These are phyloP conservation scores for Perkinsus olseni DNA, from an alignment of 169 alveolate genomes.

Conservation along the genomic window DNA sequence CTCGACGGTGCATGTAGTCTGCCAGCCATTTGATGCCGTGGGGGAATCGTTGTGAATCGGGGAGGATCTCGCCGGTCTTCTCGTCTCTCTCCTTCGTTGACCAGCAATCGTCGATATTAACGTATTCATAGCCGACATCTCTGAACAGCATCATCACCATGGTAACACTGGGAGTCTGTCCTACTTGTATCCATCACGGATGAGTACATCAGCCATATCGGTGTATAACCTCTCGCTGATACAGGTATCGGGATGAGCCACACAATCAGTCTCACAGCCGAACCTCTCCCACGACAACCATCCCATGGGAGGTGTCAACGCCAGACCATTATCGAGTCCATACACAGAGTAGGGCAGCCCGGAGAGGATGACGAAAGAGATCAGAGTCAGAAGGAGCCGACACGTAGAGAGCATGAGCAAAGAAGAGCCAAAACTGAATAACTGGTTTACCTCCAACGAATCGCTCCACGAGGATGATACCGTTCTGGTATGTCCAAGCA, in stretches of 20 bases:
- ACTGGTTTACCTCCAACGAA: no score
- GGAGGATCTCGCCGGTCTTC: slow-evolving; percentile 34
- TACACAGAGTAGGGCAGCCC: background rate
- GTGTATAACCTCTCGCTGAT: slow-evolving; percentile 42
- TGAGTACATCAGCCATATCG: slow-evolving; percentile 39
- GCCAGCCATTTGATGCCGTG: slow-evolving; percentile 53
- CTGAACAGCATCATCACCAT: background rate
- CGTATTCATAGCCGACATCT: slow-evolving; percentile 53
- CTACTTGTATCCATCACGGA: slow-evolving; percentile 26
- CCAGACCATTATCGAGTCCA: slow-evolving; percentile 8
- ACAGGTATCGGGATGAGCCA: slow-evolving; percentile 25
- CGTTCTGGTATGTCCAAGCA: no score
- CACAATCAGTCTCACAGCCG: slow-evolving; percentile 19
- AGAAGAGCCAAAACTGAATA: no score
- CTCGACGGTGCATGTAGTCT: slow-evolving; percentile 42
- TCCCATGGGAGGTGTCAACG: background rate
- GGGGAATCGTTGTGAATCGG: slow-evolving; percentile 52
- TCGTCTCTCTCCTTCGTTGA: slow-evolving; percentile 34
- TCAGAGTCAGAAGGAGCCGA: no score
- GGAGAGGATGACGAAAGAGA: no score
- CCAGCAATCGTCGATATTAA: slow-evolving; percentile 72
- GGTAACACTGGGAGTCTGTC: background rate
- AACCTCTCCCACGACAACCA: slow-evolving; percentile 14
- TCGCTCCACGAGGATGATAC: no score
- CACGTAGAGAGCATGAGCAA: no score